Conservation (phyloP, 352 stramenopile genomes). For the Synura sp. region DNA sequence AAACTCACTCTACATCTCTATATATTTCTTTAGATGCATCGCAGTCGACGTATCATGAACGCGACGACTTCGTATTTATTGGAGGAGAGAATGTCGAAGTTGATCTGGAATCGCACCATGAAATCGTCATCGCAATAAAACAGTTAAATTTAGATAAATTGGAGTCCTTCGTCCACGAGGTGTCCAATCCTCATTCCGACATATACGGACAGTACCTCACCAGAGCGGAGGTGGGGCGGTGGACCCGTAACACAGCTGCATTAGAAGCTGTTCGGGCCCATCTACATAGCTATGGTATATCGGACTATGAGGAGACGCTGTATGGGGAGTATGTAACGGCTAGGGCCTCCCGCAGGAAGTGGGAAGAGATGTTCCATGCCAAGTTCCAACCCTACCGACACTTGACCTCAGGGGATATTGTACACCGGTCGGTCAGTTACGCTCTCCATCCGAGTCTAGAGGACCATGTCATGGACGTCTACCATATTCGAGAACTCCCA, state of each 20-base stretch:
- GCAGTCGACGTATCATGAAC: no score
- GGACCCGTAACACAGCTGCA: not conserved
- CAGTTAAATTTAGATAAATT: constrained; percentile 1
- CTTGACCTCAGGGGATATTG: no score
- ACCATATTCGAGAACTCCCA: not conserved
- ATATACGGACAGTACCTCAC: not conserved
- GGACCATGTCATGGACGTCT: not conserved
- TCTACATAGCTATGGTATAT: not conserved
- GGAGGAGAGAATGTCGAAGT: no score
- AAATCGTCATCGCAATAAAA: constrained; percentile 33
- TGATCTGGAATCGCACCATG: no score
- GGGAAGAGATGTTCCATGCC: not conserved
- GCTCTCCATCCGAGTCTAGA: not conserved
- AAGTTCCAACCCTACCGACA: not conserved
- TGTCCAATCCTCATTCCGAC: not conserved
- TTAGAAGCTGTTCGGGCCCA: not conserved
- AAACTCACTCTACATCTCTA: no score
- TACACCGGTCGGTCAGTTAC: not conserved
- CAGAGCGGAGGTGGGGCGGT: not conserved
- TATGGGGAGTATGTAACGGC: not conserved
- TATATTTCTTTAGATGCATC: no score
- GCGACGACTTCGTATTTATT: no score
- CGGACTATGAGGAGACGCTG: not conserved
- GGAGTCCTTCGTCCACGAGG: not conserved
- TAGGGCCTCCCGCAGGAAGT: not conserved